phyloP scores from a whole-genome alignment of 2,329 filamentous ascomycete species.

The Onygena corvina region DNA sequence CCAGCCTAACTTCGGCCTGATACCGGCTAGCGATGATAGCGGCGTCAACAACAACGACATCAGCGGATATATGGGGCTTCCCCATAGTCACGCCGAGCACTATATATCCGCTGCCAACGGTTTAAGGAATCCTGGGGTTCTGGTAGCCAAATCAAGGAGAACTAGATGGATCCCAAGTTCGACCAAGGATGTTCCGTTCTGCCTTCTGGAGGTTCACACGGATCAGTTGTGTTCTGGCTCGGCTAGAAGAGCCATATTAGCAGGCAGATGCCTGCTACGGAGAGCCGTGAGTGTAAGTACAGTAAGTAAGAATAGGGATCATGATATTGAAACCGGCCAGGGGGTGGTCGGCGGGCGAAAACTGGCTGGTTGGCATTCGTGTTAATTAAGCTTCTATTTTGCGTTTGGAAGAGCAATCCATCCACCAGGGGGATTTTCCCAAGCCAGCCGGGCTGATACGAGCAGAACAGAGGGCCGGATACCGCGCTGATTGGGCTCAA shows the following conservation, averaged over 20 bases:
- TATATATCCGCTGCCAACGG: no score
- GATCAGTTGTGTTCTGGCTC: not conserved
- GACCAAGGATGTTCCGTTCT: not conserved
- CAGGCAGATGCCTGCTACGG: not conserved
- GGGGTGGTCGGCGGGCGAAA: not conserved
- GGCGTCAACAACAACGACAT: no score
- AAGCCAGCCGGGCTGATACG: not conserved
- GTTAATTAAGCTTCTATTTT: slow-evolving; percentile 3
- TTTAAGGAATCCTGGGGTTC: no score
- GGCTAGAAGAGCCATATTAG: not conserved
- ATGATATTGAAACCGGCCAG: slow-evolving; percentile 6
- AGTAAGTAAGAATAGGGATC: no score
- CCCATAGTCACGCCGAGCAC: no score
- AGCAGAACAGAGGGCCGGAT: not conserved
- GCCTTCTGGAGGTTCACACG: not conserved
- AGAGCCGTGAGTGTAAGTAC: not conserved
- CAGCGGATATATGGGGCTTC: no score
- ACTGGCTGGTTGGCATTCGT: slow-evolving; percentile 2
- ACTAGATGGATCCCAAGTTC: not conserved
- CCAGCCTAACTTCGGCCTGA: not conserved
- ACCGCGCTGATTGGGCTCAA: not conserved
- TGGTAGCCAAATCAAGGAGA: not conserved
- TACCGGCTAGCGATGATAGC: not conserved
- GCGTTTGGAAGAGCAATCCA: not conserved
- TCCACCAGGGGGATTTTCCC: slow-evolving; percentile 3